Conservation (phyloP, 108 stramenopile genomes). For the Bacterosira constricta region DNA sequence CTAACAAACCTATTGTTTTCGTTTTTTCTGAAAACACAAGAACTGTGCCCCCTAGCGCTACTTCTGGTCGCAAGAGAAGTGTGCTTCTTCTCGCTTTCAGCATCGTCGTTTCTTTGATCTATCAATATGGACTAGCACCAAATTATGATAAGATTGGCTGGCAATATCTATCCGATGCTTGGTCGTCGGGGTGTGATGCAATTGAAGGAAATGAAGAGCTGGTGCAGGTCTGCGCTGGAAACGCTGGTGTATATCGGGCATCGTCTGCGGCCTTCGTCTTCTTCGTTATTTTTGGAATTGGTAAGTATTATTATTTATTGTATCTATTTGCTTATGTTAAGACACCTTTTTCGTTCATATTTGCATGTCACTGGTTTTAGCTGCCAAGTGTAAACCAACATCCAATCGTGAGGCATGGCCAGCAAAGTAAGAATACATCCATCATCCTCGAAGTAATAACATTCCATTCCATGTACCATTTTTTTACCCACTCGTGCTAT, state of each 20-base stretch:
- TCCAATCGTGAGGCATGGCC: slow-evolving; percentile 87
- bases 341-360: neutral
- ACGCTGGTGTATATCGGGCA: slow-evolving; percentile 79
- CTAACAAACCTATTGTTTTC: neutral
- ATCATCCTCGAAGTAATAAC: no score
- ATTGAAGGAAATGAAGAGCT: slow-evolving; percentile 37
- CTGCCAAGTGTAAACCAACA: slow-evolving; percentile 63
- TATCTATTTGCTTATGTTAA: neutral
- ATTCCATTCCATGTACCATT: no score
- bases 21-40: neutral
- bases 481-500: neutral
- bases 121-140: slow-evolving; percentile 80
- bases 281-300: slow-evolving; percentile 71
- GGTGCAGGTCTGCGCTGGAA: slow-evolving; percentile 67
- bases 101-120: slow-evolving; percentile 61
- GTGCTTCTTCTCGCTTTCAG: slow-evolving; percentile 67
- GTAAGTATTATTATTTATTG: neutral
- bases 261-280: slow-evolving; percentile 63
- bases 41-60: slow-evolving; percentile 62
- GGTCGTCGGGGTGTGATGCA: slow-evolving; percentile 71
- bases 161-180: slow-evolving; percentile 60
- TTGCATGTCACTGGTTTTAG: neutral
- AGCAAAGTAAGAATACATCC: slow-evolving; percentile 52
- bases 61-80: slow-evolving; percentile 82
- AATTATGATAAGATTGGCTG: slow-evolving; percentile 40